These are phyloP conservation scores for Diaporthe sp. DNA, from an alignment of 2,329 filamentous ascomycete genomes.

Conservation along the genomic window DNA sequence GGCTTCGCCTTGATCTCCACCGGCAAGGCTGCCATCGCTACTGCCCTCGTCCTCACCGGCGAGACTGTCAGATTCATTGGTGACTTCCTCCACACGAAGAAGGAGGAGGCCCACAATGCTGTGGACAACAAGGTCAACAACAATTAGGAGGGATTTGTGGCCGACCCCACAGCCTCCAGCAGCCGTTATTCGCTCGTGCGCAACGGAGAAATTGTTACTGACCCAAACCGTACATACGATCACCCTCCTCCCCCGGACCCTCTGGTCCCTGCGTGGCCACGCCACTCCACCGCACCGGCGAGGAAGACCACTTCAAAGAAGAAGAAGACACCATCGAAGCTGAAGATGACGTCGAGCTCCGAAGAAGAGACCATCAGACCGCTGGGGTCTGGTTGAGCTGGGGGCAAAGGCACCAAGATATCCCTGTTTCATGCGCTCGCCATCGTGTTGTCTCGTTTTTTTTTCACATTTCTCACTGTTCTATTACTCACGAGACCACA, in stretches of 20 bases:
- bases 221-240: neutral
- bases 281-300: neutral
- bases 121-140: slow-evolving; percentile 42
- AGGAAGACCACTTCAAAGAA: neutral
- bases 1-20: slow-evolving; percentile 74
- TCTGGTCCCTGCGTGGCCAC: neutral
- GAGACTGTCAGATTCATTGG: slow-evolving; percentile 39
- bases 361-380: neutral
- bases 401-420: slow-evolving; percentile 27
- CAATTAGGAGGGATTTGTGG: slow-evolving; percentile 1
- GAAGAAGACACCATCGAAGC: slow-evolving; percentile 5
- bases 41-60: slow-evolving; percentile 40
- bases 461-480: slow-evolving; percentile 13
- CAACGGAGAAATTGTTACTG: neutral
- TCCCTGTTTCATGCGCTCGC: slow-evolving; percentile 23
- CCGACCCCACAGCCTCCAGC: neutral
- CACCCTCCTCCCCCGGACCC: neutral
- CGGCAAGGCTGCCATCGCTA: slow-evolving; percentile 69
- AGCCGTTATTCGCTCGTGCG: neutral
- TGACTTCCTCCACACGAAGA: slow-evolving; percentile 38
- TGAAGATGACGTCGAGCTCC: slow-evolving; percentile 12
- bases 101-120: slow-evolving; percentile 35
- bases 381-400: neutral
- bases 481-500: slow-evolving; percentile 3
- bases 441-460: neutral